phyloP scores from a whole-genome alignment of 257 asterid species.

The Anisodus acutangulus region DNA sequence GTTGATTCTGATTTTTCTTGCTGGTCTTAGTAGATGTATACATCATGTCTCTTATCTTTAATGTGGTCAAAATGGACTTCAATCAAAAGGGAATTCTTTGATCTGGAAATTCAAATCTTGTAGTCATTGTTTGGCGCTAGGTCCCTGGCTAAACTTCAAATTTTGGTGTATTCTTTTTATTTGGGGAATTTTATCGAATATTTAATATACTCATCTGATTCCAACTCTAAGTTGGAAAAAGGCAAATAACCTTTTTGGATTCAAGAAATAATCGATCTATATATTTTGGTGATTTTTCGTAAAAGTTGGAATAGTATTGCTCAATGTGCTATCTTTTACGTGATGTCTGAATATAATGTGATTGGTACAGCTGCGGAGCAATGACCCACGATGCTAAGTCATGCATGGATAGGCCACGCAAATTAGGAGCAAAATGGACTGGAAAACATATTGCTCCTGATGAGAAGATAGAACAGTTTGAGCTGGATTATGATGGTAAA shows the following conservation, averaged over 20 bases:
- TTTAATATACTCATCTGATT: not conserved
- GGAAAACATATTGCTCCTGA: slow-evolving; percentile 73
- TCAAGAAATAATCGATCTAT: not conserved
- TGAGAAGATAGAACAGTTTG: slow-evolving; percentile 89
- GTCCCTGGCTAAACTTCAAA: not conserved
- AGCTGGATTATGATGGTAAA: slow-evolving; percentile 95
- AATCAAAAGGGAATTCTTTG: not conserved
- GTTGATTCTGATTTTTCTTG: not conserved
- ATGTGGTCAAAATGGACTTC: not conserved
- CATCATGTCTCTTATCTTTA: not conserved
- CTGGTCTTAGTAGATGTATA: not conserved
- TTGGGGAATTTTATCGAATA: not conserved
- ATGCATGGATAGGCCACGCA: slow-evolving; percentile 89
- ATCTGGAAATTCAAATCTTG: slow-evolving; percentile 1
- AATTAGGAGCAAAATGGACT: slow-evolving; percentile 80
- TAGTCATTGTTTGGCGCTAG: not conserved
- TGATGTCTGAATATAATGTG: slow-evolving; percentile 9
- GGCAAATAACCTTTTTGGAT: not conserved
- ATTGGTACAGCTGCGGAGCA: slow-evolving; percentile 82
- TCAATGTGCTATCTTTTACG: not conserved
- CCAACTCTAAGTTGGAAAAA: not conserved
- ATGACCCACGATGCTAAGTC: slow-evolving; percentile 71
- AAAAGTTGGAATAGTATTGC: not conserved
- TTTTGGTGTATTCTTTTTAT: not conserved
- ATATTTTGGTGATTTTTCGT: not conserved